phyloP scores from a whole-genome alignment of 441 rosid genomes.

The Aleurites moluccanus region DNA sequence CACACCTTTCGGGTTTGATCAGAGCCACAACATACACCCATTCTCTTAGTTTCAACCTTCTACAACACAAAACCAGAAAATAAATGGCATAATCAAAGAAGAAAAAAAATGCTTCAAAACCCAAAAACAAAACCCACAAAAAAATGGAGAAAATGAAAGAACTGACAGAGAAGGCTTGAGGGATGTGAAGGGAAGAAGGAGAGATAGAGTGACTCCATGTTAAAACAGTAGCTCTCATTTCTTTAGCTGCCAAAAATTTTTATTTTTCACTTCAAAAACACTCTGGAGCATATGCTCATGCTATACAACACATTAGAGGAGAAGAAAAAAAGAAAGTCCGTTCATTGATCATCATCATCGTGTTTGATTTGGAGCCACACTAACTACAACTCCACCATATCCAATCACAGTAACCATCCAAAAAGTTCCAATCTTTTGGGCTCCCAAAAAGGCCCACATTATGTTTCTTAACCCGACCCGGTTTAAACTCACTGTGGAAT shows the following conservation, averaged over 20 bases:
- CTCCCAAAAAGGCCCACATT: neutral
- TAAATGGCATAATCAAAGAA: constrained; percentile 10
- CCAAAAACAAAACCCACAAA: neutral
- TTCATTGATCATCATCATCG: constrained; percentile 26
- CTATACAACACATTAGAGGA: neutral
- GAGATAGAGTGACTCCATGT: constrained; percentile 58
- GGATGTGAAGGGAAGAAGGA: constrained; percentile 39
- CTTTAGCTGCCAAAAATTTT: neutral
- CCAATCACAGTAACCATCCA: constrained; percentile 9
- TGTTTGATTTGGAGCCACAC: constrained; percentile 52
- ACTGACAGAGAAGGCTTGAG: constrained; percentile 44
- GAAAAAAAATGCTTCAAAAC: neutral
- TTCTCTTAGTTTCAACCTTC: constrained; percentile 38
- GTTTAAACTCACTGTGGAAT: neutral
- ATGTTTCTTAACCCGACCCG: neutral
- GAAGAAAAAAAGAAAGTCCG: neutral
- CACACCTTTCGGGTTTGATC: constrained; percentile 58
- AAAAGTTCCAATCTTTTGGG: neutral
- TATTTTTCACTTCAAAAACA: too few species aligned
- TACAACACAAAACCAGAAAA: constrained; percentile 29
- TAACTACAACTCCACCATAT: constrained; percentile 17
- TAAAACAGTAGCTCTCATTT: constrained; percentile 52
- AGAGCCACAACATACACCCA: constrained; percentile 44
- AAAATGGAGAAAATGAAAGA: neutral
- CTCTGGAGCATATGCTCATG: too few species aligned